Evolutionary conservation across 2,329 filamentous ascomycete genomes (phyloP), one percentile per base, ranked within the genome.

Genomic region (Pleoardoris graminearum): DNA sequence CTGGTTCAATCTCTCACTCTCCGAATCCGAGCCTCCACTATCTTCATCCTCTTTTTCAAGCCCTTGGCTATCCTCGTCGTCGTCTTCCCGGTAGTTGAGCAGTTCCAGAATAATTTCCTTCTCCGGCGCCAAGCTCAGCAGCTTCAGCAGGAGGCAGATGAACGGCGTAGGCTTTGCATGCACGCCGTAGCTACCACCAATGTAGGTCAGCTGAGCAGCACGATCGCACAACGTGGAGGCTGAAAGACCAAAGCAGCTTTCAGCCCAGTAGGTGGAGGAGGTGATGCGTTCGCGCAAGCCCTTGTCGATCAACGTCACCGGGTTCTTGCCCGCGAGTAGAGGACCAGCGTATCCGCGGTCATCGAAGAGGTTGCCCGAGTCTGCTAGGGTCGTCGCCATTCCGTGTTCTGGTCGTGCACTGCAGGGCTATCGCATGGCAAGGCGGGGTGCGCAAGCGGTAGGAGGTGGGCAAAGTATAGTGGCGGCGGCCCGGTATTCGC

Each of bases 261-360:
- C 94, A 75, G 97, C 97, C 89, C 91, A 99, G 79, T 96, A 99
- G 77, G 96, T 95, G 48, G 86, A 90, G 69, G 96, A 91, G 62
- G 92, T 86, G 74, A 99, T 97, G 70, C 94, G 91, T 76, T 99
- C 94, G 69, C 90, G 89, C 60, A 97, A 91, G 35, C 91, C 89
- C 74, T 96, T 96, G 75, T 97, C 93, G 82, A 97, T 89, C 54
- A 97, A 89, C 4, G 89, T 92, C n/a, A 91, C 90, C 0, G 93
- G 93, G 77, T 97, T 97, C 68, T n/a, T 95, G 88, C 55, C 91
- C 91, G 71, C 93, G 91, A 58, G 94, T 87, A 19, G 95, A 16
- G 85, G 76, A 39, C 87, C 89, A 11, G 79, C 80, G 70, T 90
- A 89, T 70, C 93, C 93, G 63, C 93, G 89, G 77, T 96, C 91